Conservation (phyloP, 2,329 filamentous ascomycete species). For the Torrubiella hemipterigena region DNA sequence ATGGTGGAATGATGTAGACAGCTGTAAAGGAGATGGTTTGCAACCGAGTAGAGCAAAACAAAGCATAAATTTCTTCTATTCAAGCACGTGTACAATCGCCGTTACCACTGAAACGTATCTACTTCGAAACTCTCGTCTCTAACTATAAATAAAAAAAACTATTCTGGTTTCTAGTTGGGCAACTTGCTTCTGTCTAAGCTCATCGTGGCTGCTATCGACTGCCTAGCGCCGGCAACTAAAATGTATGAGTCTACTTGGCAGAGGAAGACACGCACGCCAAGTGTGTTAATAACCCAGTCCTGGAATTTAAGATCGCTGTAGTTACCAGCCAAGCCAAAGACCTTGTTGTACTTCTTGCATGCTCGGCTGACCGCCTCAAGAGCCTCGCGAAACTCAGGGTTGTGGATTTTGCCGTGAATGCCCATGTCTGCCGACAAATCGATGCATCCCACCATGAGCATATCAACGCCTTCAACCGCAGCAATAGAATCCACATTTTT, state of each 20-base stretch:
- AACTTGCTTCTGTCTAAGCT: too few species aligned
- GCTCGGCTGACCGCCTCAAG: slow-evolving; percentile 9
- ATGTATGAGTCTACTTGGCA: slow-evolving; percentile 1
- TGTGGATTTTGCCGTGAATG: slow-evolving; percentile 11
- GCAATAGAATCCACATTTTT: slow-evolving; percentile 13
- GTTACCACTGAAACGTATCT: too few species aligned
- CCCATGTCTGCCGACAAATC: slow-evolving; percentile 15
- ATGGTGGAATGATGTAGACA: too few species aligned
- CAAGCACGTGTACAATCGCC: too few species aligned
- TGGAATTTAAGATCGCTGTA: slow-evolving; percentile 9
- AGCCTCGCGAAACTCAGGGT: slow-evolving; percentile 7
- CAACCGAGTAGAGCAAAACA: too few species aligned
- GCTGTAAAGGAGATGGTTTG: too few species aligned
- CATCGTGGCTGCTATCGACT: too few species aligned
- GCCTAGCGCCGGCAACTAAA: background rate
- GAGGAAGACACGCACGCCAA: slow-evolving; percentile 1
- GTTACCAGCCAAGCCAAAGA: slow-evolving; percentile 13
- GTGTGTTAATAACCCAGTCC: slow-evolving; percentile 2
- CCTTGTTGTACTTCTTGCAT: slow-evolving; percentile 10
- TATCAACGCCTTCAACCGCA: slow-evolving; percentile 12
- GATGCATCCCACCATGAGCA: slow-evolving; percentile 14
- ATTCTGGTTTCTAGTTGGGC: too few species aligned
- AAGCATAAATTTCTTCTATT: too few species aligned
- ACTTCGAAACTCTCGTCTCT: too few species aligned
- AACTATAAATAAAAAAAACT: too few species aligned